phyloP scores from a whole-genome alignment of 2,329 filamentous ascomycete species.

The Huntiella bhutanensis region DNA sequence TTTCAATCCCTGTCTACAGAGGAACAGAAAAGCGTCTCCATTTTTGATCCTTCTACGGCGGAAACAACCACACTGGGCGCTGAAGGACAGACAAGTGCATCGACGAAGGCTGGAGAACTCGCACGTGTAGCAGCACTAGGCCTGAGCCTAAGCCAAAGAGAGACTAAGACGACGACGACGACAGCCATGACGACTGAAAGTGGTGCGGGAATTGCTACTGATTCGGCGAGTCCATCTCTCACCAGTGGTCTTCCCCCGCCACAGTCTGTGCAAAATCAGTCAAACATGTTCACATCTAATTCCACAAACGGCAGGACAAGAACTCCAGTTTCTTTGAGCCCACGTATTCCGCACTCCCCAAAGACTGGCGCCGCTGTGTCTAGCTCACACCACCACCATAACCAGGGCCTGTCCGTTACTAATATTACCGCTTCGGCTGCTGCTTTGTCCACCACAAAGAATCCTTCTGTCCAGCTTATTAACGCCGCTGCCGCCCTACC shows the following conservation, averaged over 20 bases:
- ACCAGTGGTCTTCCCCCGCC: not conserved
- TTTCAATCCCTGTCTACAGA: too few relatives aligned
- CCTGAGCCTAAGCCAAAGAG: too few relatives aligned
- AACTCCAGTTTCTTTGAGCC: slow-evolving; percentile 4
- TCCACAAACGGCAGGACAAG: not conserved
- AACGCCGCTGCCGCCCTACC: not conserved
- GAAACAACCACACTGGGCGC: too few relatives aligned
- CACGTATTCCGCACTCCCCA: not conserved
- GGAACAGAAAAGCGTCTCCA: too few relatives aligned
- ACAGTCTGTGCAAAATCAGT: not conserved
- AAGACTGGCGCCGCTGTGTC: not conserved
- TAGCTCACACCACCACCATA: not conserved
- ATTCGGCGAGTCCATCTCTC: not conserved
- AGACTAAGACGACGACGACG: too few relatives aligned
- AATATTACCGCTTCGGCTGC: not conserved
- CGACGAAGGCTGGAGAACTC: too few relatives aligned
- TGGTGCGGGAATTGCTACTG: not conserved
- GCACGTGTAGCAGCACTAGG: too few relatives aligned
- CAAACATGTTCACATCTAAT: too few relatives aligned
- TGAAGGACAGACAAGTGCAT: too few relatives aligned
- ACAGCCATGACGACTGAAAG: not conserved
- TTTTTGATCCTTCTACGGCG: too few relatives aligned
- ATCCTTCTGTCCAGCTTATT: not conserved
- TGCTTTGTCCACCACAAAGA: not conserved
- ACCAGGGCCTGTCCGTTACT: not conserved